Percentiles rank a stretch among this genome's conserved stretches.
These are phyloP conservation scores for Geotrichum carabidarum DNA, from an alignment of 1,139 yeast species.

Conservation along the genomic window DNA sequence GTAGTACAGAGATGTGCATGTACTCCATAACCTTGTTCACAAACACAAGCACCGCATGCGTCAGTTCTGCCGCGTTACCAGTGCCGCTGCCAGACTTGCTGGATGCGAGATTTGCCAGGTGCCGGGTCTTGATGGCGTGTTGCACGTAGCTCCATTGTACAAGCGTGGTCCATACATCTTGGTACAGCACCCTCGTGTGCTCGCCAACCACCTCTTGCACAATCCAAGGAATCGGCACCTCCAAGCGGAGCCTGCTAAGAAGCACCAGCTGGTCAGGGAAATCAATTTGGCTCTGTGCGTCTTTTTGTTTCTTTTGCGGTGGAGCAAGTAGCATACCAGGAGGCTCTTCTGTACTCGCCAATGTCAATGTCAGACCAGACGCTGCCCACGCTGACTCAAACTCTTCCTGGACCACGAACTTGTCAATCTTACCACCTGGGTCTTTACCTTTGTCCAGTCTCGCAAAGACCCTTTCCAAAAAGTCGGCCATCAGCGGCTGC, in stretches of 20 bases:
- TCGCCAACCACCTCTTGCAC: constrained; percentile 6
- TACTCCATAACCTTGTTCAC: constrained; percentile 10
- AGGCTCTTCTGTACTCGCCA: background rate
- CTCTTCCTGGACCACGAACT: constrained; percentile 5
- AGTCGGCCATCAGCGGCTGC: constrained; percentile 1
- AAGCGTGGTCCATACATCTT: background rate
- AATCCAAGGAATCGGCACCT: constrained; percentile 3
- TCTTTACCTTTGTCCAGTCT: background rate
- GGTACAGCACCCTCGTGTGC: background rate
- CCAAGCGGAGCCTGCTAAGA: constrained; percentile 1
- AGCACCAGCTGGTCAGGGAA: background rate
- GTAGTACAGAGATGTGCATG: constrained; percentile 3
- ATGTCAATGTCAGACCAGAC: background rate
- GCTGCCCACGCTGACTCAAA: constrained; percentile 1
- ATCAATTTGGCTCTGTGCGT: too few relatives aligned
- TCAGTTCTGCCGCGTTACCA: background rate
- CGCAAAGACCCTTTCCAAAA: background rate
- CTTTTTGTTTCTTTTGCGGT: background rate
- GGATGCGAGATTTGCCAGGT: background rate
- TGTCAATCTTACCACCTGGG: background rate
- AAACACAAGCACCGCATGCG: constrained; percentile 4
- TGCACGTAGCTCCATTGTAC: constrained; percentile 6
- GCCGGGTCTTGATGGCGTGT: background rate
- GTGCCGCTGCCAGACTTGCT: background rate
- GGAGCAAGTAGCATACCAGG: background rate